phyloP scores from a whole-genome alignment of 768 basidiomycete genomes.

The Lentinula edodes region DNA sequence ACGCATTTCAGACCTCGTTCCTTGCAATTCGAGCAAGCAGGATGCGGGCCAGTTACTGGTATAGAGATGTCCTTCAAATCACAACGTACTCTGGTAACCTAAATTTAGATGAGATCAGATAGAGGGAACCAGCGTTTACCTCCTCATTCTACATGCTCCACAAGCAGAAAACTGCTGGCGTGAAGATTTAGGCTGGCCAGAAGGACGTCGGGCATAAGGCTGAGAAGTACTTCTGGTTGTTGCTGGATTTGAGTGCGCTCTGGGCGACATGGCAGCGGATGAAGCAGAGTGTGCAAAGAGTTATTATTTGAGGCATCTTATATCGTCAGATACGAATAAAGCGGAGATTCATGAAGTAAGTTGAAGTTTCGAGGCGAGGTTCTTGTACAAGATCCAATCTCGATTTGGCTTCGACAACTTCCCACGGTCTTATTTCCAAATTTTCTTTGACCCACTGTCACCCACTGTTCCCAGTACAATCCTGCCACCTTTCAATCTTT shows the following conservation, averaged over 20 bases:
- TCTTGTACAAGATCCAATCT: not conserved
- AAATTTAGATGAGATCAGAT: conserved; percentile 5
- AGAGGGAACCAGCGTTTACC: conserved; percentile 33
- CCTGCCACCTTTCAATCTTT: not conserved
- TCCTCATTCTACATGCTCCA: conserved; percentile 86
- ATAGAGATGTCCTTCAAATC: conserved; percentile 82
- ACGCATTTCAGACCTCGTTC: conserved; percentile 92
- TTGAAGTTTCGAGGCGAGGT: not conserved
- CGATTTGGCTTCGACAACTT: not conserved
- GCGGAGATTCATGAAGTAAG: conserved; percentile 6
- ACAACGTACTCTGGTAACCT: conserved; percentile 68
- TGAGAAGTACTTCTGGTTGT: conserved; percentile 30
- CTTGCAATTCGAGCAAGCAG: conserved; percentile 82
- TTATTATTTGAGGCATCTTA: conserved; percentile 9
- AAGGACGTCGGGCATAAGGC: conserved; percentile 36
- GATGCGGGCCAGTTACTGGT: conserved; percentile 36
- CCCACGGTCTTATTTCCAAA: not conserved
- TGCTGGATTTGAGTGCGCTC: conserved; percentile 28
- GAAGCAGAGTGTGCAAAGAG: conserved; percentile 18
- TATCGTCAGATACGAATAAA: conserved; percentile 7
- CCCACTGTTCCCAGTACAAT: not conserved
- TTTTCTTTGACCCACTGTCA: not conserved
- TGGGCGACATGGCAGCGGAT: conserved; percentile 51
- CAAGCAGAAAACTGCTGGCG: conserved; percentile 90
- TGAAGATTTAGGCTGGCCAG: conserved; percentile 67